Conservation (phyloP, 1,284 basidiomycete species). For the Cryptococcus maquisensis region DNA sequence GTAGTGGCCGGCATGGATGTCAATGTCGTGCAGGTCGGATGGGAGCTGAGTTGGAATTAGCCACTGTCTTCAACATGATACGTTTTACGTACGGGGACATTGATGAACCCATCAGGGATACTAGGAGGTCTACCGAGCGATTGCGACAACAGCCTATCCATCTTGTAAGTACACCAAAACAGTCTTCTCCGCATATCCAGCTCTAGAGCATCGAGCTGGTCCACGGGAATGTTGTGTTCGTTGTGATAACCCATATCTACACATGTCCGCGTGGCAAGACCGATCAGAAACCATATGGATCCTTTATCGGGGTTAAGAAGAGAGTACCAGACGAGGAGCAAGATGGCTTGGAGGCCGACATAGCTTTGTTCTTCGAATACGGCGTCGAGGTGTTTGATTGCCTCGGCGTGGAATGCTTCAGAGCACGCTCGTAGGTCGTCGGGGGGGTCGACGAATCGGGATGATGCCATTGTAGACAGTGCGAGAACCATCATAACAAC, state of each 20-base stretch:
- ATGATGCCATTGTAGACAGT: conserved; percentile 49
- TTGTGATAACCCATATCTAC: conserved; percentile 51
- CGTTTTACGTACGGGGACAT: conserved; percentile 36
- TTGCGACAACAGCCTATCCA: conserved; percentile 47
- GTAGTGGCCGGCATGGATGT: conserved; percentile 38
- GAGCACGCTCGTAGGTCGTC: conserved; percentile 50
- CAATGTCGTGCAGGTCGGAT: conserved; percentile 44
- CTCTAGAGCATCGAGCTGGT: conserved; percentile 47
- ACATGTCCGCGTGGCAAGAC: conserved; percentile 48
- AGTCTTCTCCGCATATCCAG: conserved; percentile 49
- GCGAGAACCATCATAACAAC: conserved; percentile 51
- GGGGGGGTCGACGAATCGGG: conserved; percentile 48
- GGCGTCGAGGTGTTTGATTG: conserved; percentile 49
- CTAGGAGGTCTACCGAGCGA: conserved; percentile 48
- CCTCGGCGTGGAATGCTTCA: conserved; percentile 50
- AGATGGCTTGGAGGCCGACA: conserved; percentile 49
- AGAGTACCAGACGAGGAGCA: conserved; percentile 49
- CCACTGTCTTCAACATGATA: background rate
- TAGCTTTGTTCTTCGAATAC: conserved; percentile 48
- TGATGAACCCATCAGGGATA: conserved; percentile 50
- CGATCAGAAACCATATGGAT: conserved; percentile 50
- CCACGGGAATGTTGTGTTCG: conserved; percentile 44
- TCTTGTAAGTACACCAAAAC: conserved; percentile 50
- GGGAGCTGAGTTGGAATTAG: conserved; percentile 23
- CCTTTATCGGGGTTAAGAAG: conserved; percentile 50